Percentiles rank a stretch among this genome's conserved stretches.
phyloP scores from a whole-genome alignment of 345 rosid genomes.

The Boechera retrofracta region DNA sequence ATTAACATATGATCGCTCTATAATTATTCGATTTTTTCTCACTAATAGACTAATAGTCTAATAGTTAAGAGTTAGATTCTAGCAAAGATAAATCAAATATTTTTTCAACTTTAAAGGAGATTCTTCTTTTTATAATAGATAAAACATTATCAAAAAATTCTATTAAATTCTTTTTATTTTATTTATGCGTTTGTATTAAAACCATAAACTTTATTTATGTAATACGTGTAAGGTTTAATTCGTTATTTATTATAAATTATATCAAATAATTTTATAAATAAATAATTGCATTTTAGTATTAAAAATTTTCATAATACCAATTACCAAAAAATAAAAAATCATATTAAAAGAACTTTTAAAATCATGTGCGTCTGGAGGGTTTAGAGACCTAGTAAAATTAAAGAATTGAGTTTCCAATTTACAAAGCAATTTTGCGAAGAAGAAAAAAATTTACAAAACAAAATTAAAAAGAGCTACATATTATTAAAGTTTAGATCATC shows the following conservation, averaged over 20 bases:
- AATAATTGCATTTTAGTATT: not conserved
- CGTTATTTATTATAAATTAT: too few species aligned
- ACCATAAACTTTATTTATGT: too few species aligned
- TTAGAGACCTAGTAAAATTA: too few species aligned
- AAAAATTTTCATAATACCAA: too few species aligned
- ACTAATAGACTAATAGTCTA: too few species aligned
- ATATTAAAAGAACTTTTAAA: too few species aligned
- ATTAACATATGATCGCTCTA: conserved; percentile 22
- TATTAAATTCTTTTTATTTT: not conserved
- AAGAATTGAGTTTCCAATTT: not conserved
- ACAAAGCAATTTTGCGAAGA: too few species aligned
- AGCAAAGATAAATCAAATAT: not conserved
- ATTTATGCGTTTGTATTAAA: not conserved
- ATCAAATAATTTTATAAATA: too few species aligned
- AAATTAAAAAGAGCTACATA: too few species aligned
- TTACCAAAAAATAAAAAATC: too few species aligned
- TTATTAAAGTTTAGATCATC: not conserved
- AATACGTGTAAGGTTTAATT: not conserved
- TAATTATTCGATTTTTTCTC: conserved; percentile 18
- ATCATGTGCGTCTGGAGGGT: too few species aligned
- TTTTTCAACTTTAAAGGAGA: conserved; percentile 1
- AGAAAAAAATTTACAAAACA: not conserved
- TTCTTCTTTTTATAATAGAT: not conserved
- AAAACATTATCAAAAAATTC: not conserved
- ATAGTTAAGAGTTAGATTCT: conserved; percentile 8